phyloP scores from a whole-genome alignment of 352 stramenopile species.

The Phytopythium montanum region DNA sequence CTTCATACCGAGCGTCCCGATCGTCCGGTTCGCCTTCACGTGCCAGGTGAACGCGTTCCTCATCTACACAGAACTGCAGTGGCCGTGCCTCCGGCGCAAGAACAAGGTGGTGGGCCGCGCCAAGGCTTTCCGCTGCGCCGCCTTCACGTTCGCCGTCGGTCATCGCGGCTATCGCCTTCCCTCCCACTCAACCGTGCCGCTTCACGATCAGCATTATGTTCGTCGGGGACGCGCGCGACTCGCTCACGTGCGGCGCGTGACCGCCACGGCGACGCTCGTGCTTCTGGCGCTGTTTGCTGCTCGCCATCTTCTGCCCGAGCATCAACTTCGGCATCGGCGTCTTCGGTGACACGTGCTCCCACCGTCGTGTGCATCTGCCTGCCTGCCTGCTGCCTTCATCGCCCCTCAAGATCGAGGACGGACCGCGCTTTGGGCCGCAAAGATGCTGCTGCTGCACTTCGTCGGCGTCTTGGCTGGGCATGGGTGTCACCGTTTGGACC shows the following conservation, averaged over 20 bases:
- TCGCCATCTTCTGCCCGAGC: constrained; percentile 82
- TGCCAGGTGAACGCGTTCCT: constrained; percentile 87
- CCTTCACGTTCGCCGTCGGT: constrained; percentile 87
- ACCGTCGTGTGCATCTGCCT: constrained; percentile 83
- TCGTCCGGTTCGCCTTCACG: constrained; percentile 91
- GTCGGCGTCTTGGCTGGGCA: constrained; percentile 66
- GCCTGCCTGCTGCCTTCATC: constrained; percentile 79
- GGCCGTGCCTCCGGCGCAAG: constrained; percentile 82
- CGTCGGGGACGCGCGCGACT: constrained; percentile 73
- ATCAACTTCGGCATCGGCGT: constrained; percentile 87
- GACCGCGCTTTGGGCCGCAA: constrained; percentile 57
- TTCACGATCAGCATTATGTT: constrained; percentile 90
- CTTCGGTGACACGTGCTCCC: constrained; percentile 83
- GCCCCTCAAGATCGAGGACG: constrained; percentile 81
- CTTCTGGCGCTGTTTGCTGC: constrained; percentile 56
- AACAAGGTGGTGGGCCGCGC: constrained; percentile 85
- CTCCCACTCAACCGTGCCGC: constrained; percentile 80
- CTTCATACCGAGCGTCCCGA: constrained; percentile 86
- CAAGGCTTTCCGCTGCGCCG: constrained; percentile 65
- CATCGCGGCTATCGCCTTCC: constrained; percentile 75
- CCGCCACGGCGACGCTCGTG: constrained; percentile 59
- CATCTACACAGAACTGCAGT: constrained; percentile 86
- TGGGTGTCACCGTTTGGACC: constrained; percentile 70
- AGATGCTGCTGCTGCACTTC: constrained; percentile 69
- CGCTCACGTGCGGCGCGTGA: constrained; percentile 50